These are phyloP conservation scores for Fusarium concolor DNA, from an alignment of 2,329 filamentous ascomycete species.

Conservation along the genomic window DNA sequence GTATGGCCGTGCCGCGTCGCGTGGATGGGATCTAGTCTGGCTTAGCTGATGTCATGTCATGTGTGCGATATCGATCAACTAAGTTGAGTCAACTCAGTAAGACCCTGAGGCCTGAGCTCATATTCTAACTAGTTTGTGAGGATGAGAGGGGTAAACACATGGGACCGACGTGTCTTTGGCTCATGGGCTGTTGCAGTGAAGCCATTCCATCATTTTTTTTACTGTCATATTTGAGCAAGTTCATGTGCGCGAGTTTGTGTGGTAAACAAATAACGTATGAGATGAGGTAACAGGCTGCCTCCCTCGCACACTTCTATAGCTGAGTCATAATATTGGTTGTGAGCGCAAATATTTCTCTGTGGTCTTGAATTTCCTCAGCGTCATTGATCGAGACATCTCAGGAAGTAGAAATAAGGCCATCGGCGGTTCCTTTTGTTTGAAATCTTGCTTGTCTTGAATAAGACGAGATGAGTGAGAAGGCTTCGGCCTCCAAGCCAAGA, in stretches of 20 bases:
- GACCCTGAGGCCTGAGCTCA: slow-evolving; percentile 23
- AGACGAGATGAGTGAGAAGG: background rate
- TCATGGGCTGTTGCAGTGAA: slow-evolving; percentile 21
- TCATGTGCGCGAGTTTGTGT: slow-evolving; percentile 19
- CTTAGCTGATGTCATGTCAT: slow-evolving; percentile 40
- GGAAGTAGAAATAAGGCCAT: slow-evolving; percentile 26
- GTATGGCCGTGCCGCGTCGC: slow-evolving; percentile 24
- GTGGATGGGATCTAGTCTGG: slow-evolving; percentile 16
- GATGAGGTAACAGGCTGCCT: slow-evolving; percentile 2
- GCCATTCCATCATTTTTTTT: slow-evolving; percentile 8
- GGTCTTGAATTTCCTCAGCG: slow-evolving; percentile 29
- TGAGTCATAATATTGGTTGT: background rate
- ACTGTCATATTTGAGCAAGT: background rate
- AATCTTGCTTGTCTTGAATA: background rate
- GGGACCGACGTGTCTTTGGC: slow-evolving; percentile 20
- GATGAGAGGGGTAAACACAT: slow-evolving; percentile 4
- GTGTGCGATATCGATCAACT: slow-evolving; percentile 7
- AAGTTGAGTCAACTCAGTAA: background rate
- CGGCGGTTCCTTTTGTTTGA: slow-evolving; percentile 16
- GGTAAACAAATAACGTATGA: background rate
- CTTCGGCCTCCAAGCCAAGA: background rate
- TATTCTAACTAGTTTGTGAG: background rate
- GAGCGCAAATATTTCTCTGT: background rate
- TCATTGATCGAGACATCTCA: slow-evolving; percentile 11
- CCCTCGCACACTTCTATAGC: background rate